These are phyloP conservation scores for Torulaspora quercuum DNA, from an alignment of 805 yeast genomes.

Conservation along the genomic window DNA sequence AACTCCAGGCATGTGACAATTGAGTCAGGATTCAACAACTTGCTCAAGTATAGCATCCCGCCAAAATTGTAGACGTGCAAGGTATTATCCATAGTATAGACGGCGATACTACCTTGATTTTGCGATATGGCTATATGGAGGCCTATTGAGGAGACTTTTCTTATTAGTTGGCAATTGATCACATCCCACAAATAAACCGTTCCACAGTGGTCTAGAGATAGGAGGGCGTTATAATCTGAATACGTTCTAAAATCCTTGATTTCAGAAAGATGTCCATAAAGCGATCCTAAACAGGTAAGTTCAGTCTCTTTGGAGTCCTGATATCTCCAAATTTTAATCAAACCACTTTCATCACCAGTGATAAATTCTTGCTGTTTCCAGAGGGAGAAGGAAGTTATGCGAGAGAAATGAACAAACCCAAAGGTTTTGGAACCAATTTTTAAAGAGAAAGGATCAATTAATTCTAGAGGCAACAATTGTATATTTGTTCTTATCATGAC, in stretches of 20 bases:
- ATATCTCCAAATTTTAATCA: constrained; percentile 54
- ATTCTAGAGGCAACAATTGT: constrained; percentile 7
- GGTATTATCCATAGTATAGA: constrained; percentile 22
- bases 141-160: constrained; percentile 34
- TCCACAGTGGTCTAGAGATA: constrained; percentile 56
- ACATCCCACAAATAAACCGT: constrained; percentile 62
- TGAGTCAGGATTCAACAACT: constrained; percentile 22
- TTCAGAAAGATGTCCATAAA: constrained; percentile 52
- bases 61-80: constrained; percentile 47
- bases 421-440: constrained; percentile 19
- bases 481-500: constrained; percentile 6
- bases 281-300: constrained; percentile 40
- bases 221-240: constrained; percentile 49
- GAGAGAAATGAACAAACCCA: constrained; percentile 34
- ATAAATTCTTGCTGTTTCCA: constrained; percentile 30
- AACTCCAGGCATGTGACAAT: constrained; percentile 31
- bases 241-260: constrained; percentile 49
- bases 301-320: constrained; percentile 13
- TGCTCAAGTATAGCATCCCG: constrained; percentile 43
- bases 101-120: constrained; percentile 52
- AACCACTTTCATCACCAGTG: constrained; percentile 52
- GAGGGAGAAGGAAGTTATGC: constrained; percentile 29
- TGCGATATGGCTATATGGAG: constrained; percentile 46
- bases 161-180: constrained; percentile 48
- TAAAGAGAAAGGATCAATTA: constrained; percentile 8